These are phyloP conservation scores for Alternaria sp. DNA, from an alignment of 2,329 filamentous ascomycete species.

Conservation along the genomic window DNA sequence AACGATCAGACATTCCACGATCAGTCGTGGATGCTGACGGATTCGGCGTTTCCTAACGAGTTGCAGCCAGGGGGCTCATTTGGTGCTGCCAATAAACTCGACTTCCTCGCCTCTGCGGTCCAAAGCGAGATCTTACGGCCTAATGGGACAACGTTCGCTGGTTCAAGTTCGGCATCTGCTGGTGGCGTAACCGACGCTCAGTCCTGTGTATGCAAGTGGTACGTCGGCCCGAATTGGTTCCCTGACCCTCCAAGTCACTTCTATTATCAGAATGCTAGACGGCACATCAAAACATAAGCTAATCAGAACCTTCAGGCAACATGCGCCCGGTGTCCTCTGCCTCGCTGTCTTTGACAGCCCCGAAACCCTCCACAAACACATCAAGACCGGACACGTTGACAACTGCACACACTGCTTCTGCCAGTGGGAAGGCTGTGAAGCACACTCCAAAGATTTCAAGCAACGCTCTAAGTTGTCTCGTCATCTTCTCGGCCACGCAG, in stretches of 20 bases:
- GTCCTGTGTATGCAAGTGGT: slow-evolving; percentile 42
- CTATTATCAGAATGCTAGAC: background rate
- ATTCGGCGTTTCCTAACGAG: slow-evolving; percentile 26
- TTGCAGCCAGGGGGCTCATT: slow-evolving; percentile 18
- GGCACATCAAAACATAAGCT: background rate
- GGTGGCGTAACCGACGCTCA: slow-evolving; percentile 15
- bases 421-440: slow-evolving; percentile 47
- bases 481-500: slow-evolving; percentile 47
- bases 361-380: slow-evolving; percentile 44
- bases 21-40: slow-evolving; percentile 38
- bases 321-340: slow-evolving; percentile 34
- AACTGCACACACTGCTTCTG: slow-evolving; percentile 44
- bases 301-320: slow-evolving; percentile 24
- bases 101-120: slow-evolving; percentile 38
- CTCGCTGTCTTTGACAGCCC: slow-evolving; percentile 36
- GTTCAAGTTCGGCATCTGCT: slow-evolving; percentile 6
- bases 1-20: slow-evolving; percentile 28
- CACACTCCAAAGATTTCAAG: slow-evolving; percentile 46
- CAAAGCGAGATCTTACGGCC: slow-evolving; percentile 35
- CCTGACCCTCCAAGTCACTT: background rate
- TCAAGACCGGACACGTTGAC: slow-evolving; percentile 45
- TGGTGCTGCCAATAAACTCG: slow-evolving; percentile 29
- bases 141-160: slow-evolving; percentile 12
- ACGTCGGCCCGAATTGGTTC: background rate
- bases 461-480: slow-evolving; percentile 49